Conservation (phyloP, 805 yeast species). For the Yarrowia phangngaensis region DNA sequence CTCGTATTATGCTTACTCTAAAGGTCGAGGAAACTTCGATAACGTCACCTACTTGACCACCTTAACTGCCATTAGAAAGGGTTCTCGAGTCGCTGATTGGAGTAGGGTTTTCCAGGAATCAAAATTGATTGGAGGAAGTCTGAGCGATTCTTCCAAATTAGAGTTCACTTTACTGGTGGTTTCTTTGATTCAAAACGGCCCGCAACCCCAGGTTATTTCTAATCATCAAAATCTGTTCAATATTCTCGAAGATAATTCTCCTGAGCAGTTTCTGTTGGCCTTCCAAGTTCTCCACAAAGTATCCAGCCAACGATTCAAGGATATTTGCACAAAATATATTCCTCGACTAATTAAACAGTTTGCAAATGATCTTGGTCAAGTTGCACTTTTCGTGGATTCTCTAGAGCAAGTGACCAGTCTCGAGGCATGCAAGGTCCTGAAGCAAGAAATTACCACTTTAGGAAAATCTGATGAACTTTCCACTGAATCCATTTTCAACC, state of each 20-base stretch:
- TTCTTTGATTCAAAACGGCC: not conserved
- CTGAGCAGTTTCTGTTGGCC: not conserved
- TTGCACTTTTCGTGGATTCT: not conserved
- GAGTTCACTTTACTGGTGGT: constrained; percentile 4
- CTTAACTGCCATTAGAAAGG: constrained; percentile 40
- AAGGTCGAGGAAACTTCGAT: constrained; percentile 2
- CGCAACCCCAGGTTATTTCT: not conserved
- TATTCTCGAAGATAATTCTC: constrained; percentile 1
- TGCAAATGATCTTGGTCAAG: not conserved
- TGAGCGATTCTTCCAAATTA: not conserved
- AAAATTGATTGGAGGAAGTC: not conserved
- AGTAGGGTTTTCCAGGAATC: not conserved
- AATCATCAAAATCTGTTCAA: not conserved
- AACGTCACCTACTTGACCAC: constrained; percentile 24
- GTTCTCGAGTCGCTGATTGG: constrained; percentile 41
- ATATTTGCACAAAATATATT: constrained; percentile 10
- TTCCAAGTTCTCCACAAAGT: not conserved
- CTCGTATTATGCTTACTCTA: constrained; percentile 25
- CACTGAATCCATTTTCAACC: not conserved
- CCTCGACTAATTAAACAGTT: constrained; percentile 1
- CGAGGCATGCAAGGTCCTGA: constrained; percentile 2
- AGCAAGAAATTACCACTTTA: not conserved
- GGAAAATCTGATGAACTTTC: not conserved
- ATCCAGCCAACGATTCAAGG: not conserved
- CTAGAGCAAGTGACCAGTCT: not conserved